Conservation (phyloP, 495 filamentous ascomycete genomes). For the Aspergillus hancockii region DNA sequence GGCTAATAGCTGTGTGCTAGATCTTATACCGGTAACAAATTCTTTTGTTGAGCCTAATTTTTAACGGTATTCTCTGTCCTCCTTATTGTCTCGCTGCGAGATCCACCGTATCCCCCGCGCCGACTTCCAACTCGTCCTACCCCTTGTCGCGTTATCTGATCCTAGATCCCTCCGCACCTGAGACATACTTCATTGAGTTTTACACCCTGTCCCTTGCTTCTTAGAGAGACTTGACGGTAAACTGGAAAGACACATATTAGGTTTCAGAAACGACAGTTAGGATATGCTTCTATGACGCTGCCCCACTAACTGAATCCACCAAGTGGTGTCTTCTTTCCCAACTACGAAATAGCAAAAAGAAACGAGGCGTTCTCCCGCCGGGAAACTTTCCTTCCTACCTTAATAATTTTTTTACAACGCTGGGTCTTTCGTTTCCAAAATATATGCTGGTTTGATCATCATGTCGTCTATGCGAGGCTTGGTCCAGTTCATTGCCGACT, state of each 20-base stretch:
- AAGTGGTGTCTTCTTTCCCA: constrained; percentile 25
- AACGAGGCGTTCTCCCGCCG: neutral
- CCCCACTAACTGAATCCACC: constrained; percentile 28
- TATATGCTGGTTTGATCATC: constrained; percentile 11
- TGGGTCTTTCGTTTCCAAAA: neutral
- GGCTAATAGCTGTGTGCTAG: constrained; percentile 1
- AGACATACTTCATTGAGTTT: constrained; percentile 10
- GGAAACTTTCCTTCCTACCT: neutral
- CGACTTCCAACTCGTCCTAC: neutral
- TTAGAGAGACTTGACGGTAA: constrained; percentile 2
- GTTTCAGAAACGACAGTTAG: constrained; percentile 2
- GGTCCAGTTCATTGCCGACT: constrained; percentile 97
- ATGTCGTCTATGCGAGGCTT: constrained; percentile 82
- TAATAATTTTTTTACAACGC: neutral
- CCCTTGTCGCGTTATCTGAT: constrained; percentile 15
- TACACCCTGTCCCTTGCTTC: constrained; percentile 22
- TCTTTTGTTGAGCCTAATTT: neutral
- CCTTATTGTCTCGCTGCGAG: constrained; percentile 2
- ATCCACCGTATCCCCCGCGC: neutral
- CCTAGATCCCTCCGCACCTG: constrained; percentile 10
- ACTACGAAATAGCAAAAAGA: neutral
- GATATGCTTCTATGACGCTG: constrained; percentile 40
- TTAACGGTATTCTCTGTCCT: neutral
- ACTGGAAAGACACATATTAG: neutral
- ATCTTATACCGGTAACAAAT: neutral